A percentile compares a stretch with the other conserved stretches of the same genome.
Evolutionary conservation across 208 protist genomes (phyloP).

Genomic region (Trypanosoma conorhini): DNA sequence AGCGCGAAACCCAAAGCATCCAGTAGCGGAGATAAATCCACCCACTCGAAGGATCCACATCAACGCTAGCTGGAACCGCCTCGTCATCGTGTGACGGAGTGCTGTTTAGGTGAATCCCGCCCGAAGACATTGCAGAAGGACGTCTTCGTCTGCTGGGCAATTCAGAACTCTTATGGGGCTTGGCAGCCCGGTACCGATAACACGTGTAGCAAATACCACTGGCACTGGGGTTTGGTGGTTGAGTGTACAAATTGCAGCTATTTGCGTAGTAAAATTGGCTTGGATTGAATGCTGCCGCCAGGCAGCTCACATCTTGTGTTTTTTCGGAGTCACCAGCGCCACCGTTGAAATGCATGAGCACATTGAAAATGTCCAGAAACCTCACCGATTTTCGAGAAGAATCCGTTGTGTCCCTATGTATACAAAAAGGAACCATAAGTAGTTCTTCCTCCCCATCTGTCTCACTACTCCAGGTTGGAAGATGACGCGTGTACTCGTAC

Average conservation of each 20-base stretch:
- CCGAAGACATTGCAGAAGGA: not conserved
- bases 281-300: slow-evolving; percentile 1
- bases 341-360: not conserved
- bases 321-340: not conserved
- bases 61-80: not conserved
- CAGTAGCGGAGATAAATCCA: slow-evolving; percentile 55
- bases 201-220: slow-evolving; percentile 5
- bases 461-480: slow-evolving; percentile 32
- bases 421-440: slow-evolving; percentile 2
- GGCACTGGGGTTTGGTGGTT: slow-evolving; percentile 3
- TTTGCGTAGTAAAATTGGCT: slow-evolving; percentile 17
- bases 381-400: not conserved
- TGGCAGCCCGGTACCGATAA: not conserved
- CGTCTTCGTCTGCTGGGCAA: not conserved
- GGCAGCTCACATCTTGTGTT: not conserved
- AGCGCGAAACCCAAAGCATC: slow-evolving; percentile 11
- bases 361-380: slow-evolving; percentile 5
- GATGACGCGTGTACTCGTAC: slow-evolving; percentile 46
- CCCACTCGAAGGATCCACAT: slow-evolving; percentile 24
- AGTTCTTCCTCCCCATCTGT: not conserved
- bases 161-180: not conserved
- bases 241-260: not conserved
- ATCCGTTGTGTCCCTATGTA: not conserved
- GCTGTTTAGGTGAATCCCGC: not conserved
- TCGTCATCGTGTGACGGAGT: slow-evolving; percentile 2